These are phyloP conservation scores for Blepharisma undulans DNA, from an alignment of 169 alveolate genomes.

Conservation along the genomic window DNA sequence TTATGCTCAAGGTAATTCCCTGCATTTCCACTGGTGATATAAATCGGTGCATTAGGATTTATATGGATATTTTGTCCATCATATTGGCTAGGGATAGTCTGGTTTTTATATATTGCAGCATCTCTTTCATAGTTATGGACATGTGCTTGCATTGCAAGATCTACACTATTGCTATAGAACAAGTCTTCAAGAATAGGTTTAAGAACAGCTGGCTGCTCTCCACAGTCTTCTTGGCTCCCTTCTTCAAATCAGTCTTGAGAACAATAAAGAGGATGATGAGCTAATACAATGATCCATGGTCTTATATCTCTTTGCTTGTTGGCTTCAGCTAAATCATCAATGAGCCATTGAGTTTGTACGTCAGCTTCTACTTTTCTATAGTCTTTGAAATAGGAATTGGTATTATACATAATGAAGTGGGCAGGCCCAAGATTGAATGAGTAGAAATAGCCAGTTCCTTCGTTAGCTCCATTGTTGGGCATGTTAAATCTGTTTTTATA, in stretches of 20 bases:
- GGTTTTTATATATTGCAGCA: conserved; percentile 27
- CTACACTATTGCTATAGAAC: conserved; percentile 6
- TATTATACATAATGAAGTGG: conserved; percentile 1
- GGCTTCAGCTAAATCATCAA: conserved; percentile 12
- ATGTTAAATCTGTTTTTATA: not conserved
- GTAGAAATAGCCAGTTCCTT: conserved; percentile 38
- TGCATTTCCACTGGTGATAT: conserved; percentile 17
- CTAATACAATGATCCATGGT: conserved; percentile 8
- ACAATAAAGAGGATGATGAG: conserved; percentile 33
- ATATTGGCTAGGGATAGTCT: not conserved
- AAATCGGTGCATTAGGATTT: conserved; percentile 21
- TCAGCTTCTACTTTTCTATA: not conserved
- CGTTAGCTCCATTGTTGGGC: conserved; percentile 6
- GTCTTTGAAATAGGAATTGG: not conserved
- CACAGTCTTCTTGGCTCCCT: conserved; percentile 5
- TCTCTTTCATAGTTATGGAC: conserved; percentile 39
- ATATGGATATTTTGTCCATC: not conserved
- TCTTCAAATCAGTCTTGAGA: not conserved
- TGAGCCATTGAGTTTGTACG: not conserved
- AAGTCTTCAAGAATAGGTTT: conserved; percentile 15
- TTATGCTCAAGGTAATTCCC: conserved; percentile 11
- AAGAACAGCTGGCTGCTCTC: not conserved
- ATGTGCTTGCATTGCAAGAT: conserved; percentile 26
- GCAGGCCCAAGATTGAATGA: conserved; percentile 31
- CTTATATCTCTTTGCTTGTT: conserved; percentile 6